Base-by-base conservation (phyloP, 2,329 filamentous ascomycete genomes). In the Curvularia spicifera region DNA sequence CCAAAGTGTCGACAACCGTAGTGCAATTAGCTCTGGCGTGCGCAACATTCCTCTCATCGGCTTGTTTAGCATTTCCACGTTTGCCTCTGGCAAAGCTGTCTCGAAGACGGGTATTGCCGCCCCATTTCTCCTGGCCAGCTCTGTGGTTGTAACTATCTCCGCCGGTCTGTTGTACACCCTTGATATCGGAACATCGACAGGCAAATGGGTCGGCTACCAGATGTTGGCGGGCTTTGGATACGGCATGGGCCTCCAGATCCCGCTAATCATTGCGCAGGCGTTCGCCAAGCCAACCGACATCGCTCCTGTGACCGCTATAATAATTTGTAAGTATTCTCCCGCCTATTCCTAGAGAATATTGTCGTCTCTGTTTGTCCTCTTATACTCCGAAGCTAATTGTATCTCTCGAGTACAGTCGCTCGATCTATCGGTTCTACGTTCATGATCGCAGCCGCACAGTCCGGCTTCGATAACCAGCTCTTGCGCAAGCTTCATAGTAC, bases 191-290 rank as follows among this genome's bases (percentile, higher is more conserved):
- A 79, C 78, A 10, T 58, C 71, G 0, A 68, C 69, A 1, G 70
- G 63, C 0, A 67, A 76, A 39, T 82, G 79, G 80, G 78, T 82
- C 28, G 81, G 81, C 9, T 83, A 79, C 61, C 80, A 83, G 54
- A 71, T 79, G 13, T 56, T 83, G 0, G 45, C 71, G 4, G 82
- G 81, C 5, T 61, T 76, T 29, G 81, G 79, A 9, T 52, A 72
- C 7, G 67, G 63, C 43, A 64, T 78, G 33, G 46, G 37, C 39
- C 35, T 65, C 43, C 50, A 58, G 28, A 35, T 77, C 43, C 71
- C 70, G 9, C 66, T 75, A 55, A 75, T 76, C 48, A 72, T 75
- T 18, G 73, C 68, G 0, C 78, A 80, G 45, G 77, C 72, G 5
- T 42, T 42, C 15, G 15, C 35, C 9, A 13, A 8, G 24, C 35